Conservation (phyloP, 2,329 filamentous ascomycete genomes). For the Ascochyta clinopodiicola region DNA sequence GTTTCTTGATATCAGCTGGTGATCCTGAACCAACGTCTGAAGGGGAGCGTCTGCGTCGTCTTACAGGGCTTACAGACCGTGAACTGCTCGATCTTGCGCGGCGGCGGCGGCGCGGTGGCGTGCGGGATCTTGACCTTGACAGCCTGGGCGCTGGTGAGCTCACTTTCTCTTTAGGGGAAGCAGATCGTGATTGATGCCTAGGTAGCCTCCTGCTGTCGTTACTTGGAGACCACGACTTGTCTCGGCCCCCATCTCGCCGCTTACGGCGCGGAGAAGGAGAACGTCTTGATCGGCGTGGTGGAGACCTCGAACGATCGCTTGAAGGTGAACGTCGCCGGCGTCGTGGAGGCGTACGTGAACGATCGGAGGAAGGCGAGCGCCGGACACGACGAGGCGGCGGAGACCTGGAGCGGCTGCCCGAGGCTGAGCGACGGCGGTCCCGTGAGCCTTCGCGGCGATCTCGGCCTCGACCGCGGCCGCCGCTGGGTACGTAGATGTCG, state of each 20-base stretch:
- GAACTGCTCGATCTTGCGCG: slow-evolving; percentile 47
- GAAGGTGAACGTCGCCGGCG: slow-evolving; percentile 42
- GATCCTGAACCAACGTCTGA: slow-evolving; percentile 52
- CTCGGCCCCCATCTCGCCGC: slow-evolving; percentile 24
- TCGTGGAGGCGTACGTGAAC: slow-evolving; percentile 51
- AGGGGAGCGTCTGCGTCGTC: slow-evolving; percentile 54
- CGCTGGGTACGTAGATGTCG: slow-evolving; percentile 64
- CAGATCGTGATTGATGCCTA: slow-evolving; percentile 56
- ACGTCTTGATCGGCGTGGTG: slow-evolving; percentile 28
- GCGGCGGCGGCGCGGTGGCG: slow-evolving; percentile 44
- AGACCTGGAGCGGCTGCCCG: slow-evolving; percentile 37
- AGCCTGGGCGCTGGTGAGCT: slow-evolving; percentile 62
- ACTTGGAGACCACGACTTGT: slow-evolving; percentile 42
- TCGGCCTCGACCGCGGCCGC: slow-evolving; percentile 45
- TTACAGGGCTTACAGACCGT: slow-evolving; percentile 49
- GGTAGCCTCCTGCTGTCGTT: slow-evolving; percentile 38
- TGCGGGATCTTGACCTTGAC: slow-evolving; percentile 44
- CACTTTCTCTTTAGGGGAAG: slow-evolving; percentile 56
- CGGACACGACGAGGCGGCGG: slow-evolving; percentile 35
- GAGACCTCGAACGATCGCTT: slow-evolving; percentile 43
- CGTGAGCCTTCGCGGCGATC: slow-evolving; percentile 45
- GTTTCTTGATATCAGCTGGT: slow-evolving; percentile 59
- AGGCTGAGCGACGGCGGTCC: slow-evolving; percentile 44
- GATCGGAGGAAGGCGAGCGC: slow-evolving; percentile 38
- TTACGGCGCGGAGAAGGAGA: slow-evolving; percentile 35